Evolutionary conservation across 2,329 filamentous ascomycete species (phyloP), one percentile per base, ranked within the genome.

Genomic region (Colletotrichum lindemuthianum): DNA sequence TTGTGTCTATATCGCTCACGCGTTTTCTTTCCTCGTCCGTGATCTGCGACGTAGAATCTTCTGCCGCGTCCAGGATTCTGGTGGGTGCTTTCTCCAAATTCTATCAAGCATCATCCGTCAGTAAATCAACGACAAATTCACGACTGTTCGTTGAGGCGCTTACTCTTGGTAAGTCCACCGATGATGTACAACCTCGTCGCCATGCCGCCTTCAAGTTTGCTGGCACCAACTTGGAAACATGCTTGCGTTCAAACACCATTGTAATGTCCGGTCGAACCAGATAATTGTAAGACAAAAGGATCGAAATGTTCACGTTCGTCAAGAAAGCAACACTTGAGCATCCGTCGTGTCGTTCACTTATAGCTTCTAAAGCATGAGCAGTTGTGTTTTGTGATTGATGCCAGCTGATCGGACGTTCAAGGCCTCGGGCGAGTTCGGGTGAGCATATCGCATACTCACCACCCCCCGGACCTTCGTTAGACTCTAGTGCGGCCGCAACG

Each of bases 401-500:
- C 24, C 33, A 33, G 8, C 8, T 48, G 49, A 60, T 54, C 54
- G 57, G 57, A 33, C n/a, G n/a, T 15, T 37, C 16, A 7, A 24
- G 33, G 41, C 13, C 16, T 60, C 49, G 57, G 57, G 41, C 16
- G 57, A 60, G 57, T 63, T 71, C 72, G 2, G 79, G 79, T 2
- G 63, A 67, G 5, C 77, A 76, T 60, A 15, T 75, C 77, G 50
- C 47, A 67, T 0, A 73, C 77, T 58, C 77, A 81, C 66, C 65
- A 70, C 6, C 79, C 6, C 79, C 75, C 55, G 72, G 81, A 65
- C 69, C 78, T n/a, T 60, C 48, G 4, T 36, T 8, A 2, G 24
- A 24, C 24, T 24, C 32, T 32, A 43, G 10, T 44, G 47, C 39
- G 16, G 33, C 57, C 36, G 50, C 15, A 15, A 32, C 12, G 50